Conservation (phyloP, 305 asterid genomes). For the Fraxinus latifolia region DNA sequence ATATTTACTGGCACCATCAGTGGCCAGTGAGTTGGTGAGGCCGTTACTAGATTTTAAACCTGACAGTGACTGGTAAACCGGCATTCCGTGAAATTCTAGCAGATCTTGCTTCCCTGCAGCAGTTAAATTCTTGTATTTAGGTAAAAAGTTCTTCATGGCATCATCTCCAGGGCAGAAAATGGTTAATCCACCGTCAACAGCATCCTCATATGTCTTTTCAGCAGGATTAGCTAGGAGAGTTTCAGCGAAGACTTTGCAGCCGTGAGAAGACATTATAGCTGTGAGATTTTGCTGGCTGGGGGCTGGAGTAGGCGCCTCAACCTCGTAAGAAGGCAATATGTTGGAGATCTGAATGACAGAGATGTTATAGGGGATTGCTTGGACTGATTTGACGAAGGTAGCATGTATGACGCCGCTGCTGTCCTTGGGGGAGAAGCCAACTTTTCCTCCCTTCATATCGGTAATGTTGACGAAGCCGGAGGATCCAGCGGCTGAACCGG, state of each 20-base stretch:
- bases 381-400: constrained; percentile 48
- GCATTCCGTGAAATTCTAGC: constrained; percentile 72
- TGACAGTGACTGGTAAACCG: constrained; percentile 54
- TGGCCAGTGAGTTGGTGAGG: constrained; percentile 53
- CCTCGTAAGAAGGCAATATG: constrained; percentile 57
- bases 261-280: constrained; percentile 62
- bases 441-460: constrained; percentile 66
- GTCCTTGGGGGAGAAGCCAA: constrained; percentile 59
- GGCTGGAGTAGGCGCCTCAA: constrained; percentile 76
- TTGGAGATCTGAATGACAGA: constrained; percentile 81
- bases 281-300: constrained; percentile 65
- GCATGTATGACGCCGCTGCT: constrained; percentile 36
- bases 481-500: constrained; percentile 77
- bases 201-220: constrained; percentile 46
- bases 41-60: constrained; percentile 70
- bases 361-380: constrained; percentile 60
- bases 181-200: constrained; percentile 64
- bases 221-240: constrained; percentile 56
- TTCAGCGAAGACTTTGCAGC: constrained; percentile 81
- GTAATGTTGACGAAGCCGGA: constrained; percentile 79
- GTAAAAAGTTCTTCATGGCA: constrained; percentile 64
- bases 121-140: constrained; percentile 60
- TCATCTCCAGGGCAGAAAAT: constrained; percentile 84
- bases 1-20: constrained; percentile 59
- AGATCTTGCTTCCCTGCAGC: constrained; percentile 49